Evolutionary conservation across 2,329 filamentous ascomycete genomes (phyloP).

Genomic region (Blumeria graminis): DNA sequence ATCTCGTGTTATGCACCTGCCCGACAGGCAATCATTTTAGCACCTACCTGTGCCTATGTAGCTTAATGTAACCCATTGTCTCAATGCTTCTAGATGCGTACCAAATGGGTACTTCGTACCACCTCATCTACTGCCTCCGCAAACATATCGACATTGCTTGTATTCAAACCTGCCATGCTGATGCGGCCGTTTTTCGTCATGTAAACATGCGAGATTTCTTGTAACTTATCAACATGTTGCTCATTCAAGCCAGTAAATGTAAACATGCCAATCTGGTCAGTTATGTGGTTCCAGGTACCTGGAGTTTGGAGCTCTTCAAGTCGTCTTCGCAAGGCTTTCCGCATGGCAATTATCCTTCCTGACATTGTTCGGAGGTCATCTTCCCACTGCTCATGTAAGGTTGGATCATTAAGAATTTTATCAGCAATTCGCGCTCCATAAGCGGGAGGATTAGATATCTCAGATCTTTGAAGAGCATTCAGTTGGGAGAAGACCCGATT

Average conservation of each 20-base stretch:
- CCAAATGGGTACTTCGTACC: conserved; percentile 21
- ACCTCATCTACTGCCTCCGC: conserved; percentile 73
- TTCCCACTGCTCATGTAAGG: conserved; percentile 71
- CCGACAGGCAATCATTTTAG: no score
- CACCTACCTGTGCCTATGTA: no score
- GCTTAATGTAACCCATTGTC: no score
- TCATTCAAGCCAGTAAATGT: conserved; percentile 67
- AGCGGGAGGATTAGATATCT: conserved; percentile 90
- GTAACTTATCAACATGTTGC: conserved; percentile 45
- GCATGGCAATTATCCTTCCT: conserved; percentile 84
- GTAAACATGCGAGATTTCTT: conserved; percentile 52
- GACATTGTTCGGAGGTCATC: conserved; percentile 82
- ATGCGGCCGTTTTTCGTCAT: conserved; percentile 97
- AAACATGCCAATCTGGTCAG: conserved; percentile 98
- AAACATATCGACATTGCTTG: conserved; percentile 77
- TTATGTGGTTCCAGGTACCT: conserved; percentile 90
- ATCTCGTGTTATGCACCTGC: no score
- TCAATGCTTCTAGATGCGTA: no score
- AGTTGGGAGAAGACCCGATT: conserved; percentile 62
- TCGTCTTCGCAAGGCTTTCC: conserved; percentile 49
- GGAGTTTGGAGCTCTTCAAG: conserved; percentile 71
- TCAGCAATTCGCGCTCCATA: conserved; percentile 82
- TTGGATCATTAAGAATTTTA: conserved; percentile 57
- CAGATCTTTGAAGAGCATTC: conserved; percentile 80
- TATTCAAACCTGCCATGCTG: conserved; percentile 94